These are phyloP conservation scores for Kingdonia uniflora DNA, from an alignment of 164 flowering plant genomes.

Conservation along the genomic window DNA sequence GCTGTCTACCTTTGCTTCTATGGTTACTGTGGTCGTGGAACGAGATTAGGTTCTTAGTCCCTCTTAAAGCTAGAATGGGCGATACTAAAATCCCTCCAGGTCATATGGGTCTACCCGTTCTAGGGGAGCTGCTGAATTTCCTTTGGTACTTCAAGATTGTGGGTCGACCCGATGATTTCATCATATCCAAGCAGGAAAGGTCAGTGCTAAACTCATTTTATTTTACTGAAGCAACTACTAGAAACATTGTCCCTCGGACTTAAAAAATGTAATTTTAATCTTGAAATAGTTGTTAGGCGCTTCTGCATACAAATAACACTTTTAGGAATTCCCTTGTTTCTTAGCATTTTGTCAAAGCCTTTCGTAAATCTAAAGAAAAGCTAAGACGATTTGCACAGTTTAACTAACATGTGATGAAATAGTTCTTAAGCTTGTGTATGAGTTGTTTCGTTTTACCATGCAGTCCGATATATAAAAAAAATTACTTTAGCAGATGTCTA, in stretches of 20 bases:
- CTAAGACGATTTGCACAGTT: too few species aligned
- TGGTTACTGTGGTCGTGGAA: slow-evolving; percentile 2
- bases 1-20: not conserved
- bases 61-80: not conserved
- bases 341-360: not conserved
- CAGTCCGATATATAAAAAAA: not conserved
- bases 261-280: too few species aligned
- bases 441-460: not conserved
- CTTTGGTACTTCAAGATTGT: slow-evolving; percentile 3
- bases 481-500: too few species aligned
- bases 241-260: too few species aligned
- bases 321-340: not conserved
- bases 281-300: too few species aligned
- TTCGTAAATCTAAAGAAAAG: not conserved
- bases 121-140: slow-evolving; percentile 1
- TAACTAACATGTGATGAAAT: not conserved
- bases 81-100: not conserved
- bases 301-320: too few species aligned
- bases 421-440: not conserved
- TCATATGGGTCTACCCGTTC: not conserved
- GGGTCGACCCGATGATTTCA: not conserved
- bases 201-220: too few species aligned
- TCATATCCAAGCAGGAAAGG: not conserved
- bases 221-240: too few species aligned
- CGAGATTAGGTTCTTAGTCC: not conserved